Evolutionary conservation across 2,329 filamentous ascomycete species (phyloP).

Genomic region (Hymenoscyphus repandus): DNA sequence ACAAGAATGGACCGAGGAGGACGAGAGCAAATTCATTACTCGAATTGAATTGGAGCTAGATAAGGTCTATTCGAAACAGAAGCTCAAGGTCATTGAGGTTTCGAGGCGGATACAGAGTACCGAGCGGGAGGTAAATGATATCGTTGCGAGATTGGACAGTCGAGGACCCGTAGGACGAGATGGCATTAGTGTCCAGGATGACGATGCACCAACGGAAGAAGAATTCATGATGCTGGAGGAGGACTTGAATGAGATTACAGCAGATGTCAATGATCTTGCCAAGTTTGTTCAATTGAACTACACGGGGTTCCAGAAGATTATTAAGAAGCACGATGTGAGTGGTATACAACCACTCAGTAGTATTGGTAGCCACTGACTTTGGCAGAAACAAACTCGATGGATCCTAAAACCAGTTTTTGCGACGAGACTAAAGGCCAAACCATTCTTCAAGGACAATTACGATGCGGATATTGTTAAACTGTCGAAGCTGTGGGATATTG

Average conservation of each 20-base stretch:
- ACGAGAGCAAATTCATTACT: conserved; percentile 83
- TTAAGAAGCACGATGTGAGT: conserved; percentile 96
- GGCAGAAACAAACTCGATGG: conserved; percentile 88
- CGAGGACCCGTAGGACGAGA: conserved; percentile 42
- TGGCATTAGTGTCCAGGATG: conserved; percentile 24
- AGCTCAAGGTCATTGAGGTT: conserved; percentile 95
- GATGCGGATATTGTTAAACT: conserved; percentile 92
- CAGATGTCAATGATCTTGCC: conserved; percentile 94
- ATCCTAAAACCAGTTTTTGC: conserved; percentile 95
- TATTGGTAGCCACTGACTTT: conserved; percentile 10
- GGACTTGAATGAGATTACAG: conserved; percentile 94
- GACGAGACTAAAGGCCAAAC: conserved; percentile 86
- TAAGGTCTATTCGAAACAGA: conserved; percentile 96
- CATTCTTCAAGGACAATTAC: conserved; percentile 99
- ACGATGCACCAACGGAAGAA: conserved; percentile 70
- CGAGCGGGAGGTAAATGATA: conserved; percentile 84
- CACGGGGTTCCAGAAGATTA: conserved; percentile 98
- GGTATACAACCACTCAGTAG: background rate
- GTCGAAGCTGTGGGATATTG: conserved; percentile 90
- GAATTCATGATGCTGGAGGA: conserved; percentile 93
- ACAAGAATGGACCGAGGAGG: conserved; percentile 80
- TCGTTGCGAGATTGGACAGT: conserved; percentile 69
- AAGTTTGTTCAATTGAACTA: conserved; percentile 99
- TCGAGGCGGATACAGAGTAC: conserved; percentile 81
- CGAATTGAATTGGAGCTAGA: conserved; percentile 88